phyloP scores from a whole-genome alignment of 2,329 filamentous ascomycete species.

The Aspergillus proliferans region DNA sequence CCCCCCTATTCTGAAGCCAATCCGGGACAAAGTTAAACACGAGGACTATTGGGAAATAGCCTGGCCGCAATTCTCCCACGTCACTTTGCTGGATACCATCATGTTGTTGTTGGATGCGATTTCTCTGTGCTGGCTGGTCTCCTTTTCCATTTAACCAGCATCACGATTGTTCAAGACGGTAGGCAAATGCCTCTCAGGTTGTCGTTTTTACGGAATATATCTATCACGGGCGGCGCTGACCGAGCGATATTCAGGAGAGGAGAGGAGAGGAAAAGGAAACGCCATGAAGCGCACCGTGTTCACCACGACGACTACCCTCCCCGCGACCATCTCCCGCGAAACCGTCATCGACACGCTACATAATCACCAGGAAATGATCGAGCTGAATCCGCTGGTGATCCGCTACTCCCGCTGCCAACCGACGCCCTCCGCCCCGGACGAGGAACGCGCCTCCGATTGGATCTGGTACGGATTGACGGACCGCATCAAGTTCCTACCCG shows the following conservation, averaged over 20 bases:
- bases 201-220: no score
- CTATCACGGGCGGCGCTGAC: no score
- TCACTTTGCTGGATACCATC: neutral
- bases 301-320: slow-evolving; percentile 73
- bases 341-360: slow-evolving; percentile 71
- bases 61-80: neutral
- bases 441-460: slow-evolving; percentile 59
- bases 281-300: slow-evolving; percentile 58
- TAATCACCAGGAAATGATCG: slow-evolving; percentile 75
- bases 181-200: no score
- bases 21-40: neutral
- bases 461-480: slow-evolving; percentile 77
- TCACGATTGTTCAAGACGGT: neutral
- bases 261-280: neutral
- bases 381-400: slow-evolving; percentile 76
- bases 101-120: neutral
- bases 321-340: slow-evolving; percentile 59
- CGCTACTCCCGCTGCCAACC: slow-evolving; percentile 63
- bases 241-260: no score
- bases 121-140: neutral
- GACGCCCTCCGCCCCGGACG: slow-evolving; percentile 58
- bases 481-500: slow-evolving; percentile 67
- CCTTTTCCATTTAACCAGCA: neutral
- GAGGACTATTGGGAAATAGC: slow-evolving; percentile 10
- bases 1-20: neutral